Evolutionary conservation across 2,329 filamentous ascomycete genomes (phyloP).

Genomic region (Botryotinia calthae): DNA sequence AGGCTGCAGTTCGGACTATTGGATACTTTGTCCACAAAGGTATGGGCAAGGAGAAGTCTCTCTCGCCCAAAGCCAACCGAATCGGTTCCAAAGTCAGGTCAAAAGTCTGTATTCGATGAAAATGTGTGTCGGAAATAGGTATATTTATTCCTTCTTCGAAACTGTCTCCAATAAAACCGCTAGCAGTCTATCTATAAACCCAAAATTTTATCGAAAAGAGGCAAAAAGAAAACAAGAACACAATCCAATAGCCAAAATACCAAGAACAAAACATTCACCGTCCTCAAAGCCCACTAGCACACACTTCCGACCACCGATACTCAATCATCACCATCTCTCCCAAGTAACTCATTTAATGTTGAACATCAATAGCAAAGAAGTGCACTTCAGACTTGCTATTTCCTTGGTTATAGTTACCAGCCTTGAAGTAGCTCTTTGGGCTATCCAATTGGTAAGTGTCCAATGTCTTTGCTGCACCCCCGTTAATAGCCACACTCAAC

Average conservation of each 20-base stretch:
- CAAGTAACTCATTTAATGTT: conserved; percentile 1
- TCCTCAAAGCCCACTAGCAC: background rate
- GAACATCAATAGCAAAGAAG: conserved; percentile 18
- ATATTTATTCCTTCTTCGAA: background rate
- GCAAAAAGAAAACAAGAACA: background rate
- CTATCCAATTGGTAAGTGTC: conserved; percentile 36
- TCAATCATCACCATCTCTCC: too few relatives aligned
- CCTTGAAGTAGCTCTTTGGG: conserved; percentile 42
- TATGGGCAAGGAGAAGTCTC: background rate
- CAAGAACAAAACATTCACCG: background rate
- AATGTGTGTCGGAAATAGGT: background rate
- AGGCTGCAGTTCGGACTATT: too few relatives aligned
- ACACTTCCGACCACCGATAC: too few relatives aligned
- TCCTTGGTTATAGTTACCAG: conserved; percentile 42
- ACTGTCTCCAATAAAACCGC: background rate
- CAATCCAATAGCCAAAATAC: background rate
- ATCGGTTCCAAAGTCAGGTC: background rate
- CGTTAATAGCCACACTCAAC: conserved; percentile 40
- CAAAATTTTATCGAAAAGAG: background rate
- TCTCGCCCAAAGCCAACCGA: accelerated
- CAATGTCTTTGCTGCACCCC: conserved; percentile 30
- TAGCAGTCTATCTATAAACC: background rate
- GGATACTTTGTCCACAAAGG: too few relatives aligned
- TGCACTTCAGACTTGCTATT: conserved; percentile 24
- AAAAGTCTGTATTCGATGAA: accelerated